A percentile compares a stretch with the other conserved stretches of the same genome.
These are phyloP conservation scores for Citrullus colocynthis DNA, from an alignment of 306 rosid genomes.

Conservation along the genomic window DNA sequence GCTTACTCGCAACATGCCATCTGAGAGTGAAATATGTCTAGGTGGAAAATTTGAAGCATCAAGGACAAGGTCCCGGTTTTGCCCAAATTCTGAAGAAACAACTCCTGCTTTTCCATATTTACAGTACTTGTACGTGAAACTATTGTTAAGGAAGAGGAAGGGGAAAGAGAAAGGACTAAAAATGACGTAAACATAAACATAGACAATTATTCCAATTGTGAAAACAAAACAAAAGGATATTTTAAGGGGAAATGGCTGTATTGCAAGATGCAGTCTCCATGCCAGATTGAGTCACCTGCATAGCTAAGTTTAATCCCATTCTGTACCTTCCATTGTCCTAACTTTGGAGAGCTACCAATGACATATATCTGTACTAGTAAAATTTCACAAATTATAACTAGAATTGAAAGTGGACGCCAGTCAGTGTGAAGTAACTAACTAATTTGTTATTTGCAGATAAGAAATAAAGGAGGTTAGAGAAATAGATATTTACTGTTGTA, in stretches of 20 bases:
- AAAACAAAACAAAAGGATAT: conserved; percentile 52
- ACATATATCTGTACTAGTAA: conserved; percentile 47
- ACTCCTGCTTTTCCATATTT: conserved; percentile 51
- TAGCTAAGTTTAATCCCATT: conserved; percentile 66
- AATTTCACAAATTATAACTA: conserved; percentile 10
- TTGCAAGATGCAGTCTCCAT: conserved; percentile 55
- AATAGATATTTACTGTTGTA: conserved; percentile 41
- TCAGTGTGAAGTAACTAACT: neutral
- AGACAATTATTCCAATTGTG: neutral
- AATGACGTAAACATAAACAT: conserved; percentile 1
- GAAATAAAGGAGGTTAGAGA: conserved; percentile 9
- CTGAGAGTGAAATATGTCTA: conserved; percentile 52
- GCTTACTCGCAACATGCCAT: conserved; percentile 83
- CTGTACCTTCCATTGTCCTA: conserved; percentile 72
- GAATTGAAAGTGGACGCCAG: neutral
- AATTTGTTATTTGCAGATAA: neutral
- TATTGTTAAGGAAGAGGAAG: conserved; percentile 35
- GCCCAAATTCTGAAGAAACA: conserved; percentile 51
- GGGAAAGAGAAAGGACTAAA: conserved; percentile 3
- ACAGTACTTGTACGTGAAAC: conserved; percentile 70
- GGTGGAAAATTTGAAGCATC: conserved; percentile 42
- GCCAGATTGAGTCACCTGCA: conserved; percentile 73
- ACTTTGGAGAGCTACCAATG: conserved; percentile 53
- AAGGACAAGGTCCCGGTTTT: conserved; percentile 49
- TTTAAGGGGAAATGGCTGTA: conserved; percentile 55